These are phyloP conservation scores for Psilocybe mexicana DNA, from an alignment of 1,284 basidiomycete genomes.

Conservation along the genomic window DNA sequence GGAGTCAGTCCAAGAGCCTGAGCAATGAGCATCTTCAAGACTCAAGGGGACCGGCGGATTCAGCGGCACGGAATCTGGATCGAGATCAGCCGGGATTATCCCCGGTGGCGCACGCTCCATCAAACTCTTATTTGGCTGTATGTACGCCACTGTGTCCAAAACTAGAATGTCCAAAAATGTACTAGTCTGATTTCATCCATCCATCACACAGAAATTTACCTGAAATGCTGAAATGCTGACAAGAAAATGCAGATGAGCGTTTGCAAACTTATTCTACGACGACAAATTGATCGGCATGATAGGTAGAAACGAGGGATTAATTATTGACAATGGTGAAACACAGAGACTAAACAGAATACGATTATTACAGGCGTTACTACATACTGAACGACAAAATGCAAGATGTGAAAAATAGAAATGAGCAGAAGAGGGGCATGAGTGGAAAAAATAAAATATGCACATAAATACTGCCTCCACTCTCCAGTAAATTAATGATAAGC, in stretches of 20 bases:
- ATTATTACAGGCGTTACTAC: too few species aligned
- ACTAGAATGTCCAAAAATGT: not conserved
- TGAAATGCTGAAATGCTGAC: not conserved
- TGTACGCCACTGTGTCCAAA: constrained; percentile 9
- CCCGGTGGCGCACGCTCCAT: not conserved
- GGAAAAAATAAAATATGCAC: constrained; percentile 11
- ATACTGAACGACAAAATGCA: too few species aligned
- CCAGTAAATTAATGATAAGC: constrained; percentile 33
- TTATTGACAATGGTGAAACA: too few species aligned
- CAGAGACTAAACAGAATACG: too few species aligned
- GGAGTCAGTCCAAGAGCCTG: too few species aligned
- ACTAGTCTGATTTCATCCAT: not conserved
- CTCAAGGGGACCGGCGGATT: not conserved
- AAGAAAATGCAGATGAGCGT: not conserved
- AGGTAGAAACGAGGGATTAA: too few species aligned
- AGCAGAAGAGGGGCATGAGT: not conserved
- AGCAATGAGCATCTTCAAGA: not conserved
- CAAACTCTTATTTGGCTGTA: not conserved
- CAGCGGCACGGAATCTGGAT: not conserved
- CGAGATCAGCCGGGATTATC: not conserved
- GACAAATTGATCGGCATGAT: not conserved
- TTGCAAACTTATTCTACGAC: not conserved
- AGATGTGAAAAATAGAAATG: too few species aligned
- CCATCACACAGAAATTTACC: not conserved
- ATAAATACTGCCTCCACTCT: not conserved